Conservation (phyloP, 1,284 basidiomycete genomes). For the Afroboletus lepidellus region DNA sequence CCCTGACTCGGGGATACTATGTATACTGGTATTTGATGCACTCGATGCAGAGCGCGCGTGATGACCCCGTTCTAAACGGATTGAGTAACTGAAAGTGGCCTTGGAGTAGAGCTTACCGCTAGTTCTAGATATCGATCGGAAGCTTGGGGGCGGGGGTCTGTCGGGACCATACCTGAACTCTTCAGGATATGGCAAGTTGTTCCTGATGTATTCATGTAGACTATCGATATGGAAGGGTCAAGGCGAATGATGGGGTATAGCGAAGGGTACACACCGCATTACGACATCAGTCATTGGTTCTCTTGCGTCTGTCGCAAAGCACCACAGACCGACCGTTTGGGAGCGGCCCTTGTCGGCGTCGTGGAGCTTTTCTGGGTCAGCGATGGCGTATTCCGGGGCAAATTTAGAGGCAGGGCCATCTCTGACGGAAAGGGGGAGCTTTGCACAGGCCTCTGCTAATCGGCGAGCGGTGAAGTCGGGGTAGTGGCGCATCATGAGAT, state of each 20-base stretch:
- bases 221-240: conserved; percentile 35
- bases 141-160: conserved; percentile 48
- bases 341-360: conserved; percentile 53
- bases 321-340: conserved; percentile 77
- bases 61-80: conserved; percentile 22
- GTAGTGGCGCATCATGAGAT: conserved; percentile 75
- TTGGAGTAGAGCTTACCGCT: conserved; percentile 25
- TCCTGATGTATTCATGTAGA: conserved; percentile 62
- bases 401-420: conserved; percentile 45
- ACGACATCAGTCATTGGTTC: conserved; percentile 70
- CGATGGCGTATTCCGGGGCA: conserved; percentile 43
- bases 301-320: conserved; percentile 65
- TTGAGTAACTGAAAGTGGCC: conserved; percentile 13
- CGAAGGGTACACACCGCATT: conserved; percentile 46
- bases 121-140: conserved; percentile 32
- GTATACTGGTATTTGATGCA: conserved; percentile 35
- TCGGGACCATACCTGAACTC: conserved; percentile 67
- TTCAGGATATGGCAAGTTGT: conserved; percentile 64
- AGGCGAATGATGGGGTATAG: not conserved
- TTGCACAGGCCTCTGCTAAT: conserved; percentile 34
- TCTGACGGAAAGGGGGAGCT: conserved; percentile 30
- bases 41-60: conserved; percentile 31
- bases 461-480: conserved; percentile 63
- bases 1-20: conserved; percentile 34
- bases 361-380: conserved; percentile 39